Percentiles rank a stretch among this genome's conserved stretches.
Conservation (phyloP, 768 basidiomycete genomes). For the Paxillus ammoniavirescens region DNA sequence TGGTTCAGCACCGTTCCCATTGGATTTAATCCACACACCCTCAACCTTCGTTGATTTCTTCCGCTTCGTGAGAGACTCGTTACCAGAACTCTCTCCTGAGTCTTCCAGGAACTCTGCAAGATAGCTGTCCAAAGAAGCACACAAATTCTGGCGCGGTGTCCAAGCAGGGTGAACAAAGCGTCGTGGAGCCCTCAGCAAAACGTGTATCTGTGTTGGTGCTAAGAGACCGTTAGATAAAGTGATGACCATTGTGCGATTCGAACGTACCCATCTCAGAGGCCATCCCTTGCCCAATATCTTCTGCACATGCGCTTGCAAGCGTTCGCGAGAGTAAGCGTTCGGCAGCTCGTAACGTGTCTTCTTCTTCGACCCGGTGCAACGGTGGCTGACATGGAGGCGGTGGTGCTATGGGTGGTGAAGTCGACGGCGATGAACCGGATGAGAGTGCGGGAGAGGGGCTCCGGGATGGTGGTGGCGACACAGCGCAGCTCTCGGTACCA, state of each 20-base stretch:
- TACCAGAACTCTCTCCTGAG: constrained; percentile 13
- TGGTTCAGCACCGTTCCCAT: background rate
- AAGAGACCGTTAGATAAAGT: background rate
- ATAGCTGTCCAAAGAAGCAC: constrained; percentile 34
- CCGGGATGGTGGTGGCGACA: constrained; percentile 18
- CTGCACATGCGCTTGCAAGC: constrained; percentile 43
- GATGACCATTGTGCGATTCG: background rate
- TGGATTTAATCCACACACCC: constrained; percentile 41
- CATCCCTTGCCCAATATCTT: constrained; percentile 38
- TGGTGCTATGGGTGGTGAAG: constrained; percentile 9
- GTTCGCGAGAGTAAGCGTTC: constrained; percentile 45
- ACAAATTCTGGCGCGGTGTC: constrained; percentile 45
- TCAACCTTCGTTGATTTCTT: constrained; percentile 31
- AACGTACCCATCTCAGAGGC: constrained; percentile 40
- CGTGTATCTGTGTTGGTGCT: constrained; percentile 49
- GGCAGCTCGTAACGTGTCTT: constrained; percentile 33
- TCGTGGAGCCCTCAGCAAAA: constrained; percentile 47
- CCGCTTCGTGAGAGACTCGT: constrained; percentile 26
- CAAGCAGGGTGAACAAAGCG: constrained; percentile 47
- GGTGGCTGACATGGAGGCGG: background rate
- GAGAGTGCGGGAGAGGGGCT: constrained; percentile 23
- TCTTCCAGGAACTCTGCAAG: constrained; percentile 36
- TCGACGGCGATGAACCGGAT: constrained; percentile 28
- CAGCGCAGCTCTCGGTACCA: constrained; percentile 9
- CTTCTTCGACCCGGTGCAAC: constrained; percentile 27